Evolutionary conservation across 2,329 filamentous ascomycete genomes (phyloP), one percentile per base, ranked within the genome.

Genomic region (Microascus cirrosus): DNA sequence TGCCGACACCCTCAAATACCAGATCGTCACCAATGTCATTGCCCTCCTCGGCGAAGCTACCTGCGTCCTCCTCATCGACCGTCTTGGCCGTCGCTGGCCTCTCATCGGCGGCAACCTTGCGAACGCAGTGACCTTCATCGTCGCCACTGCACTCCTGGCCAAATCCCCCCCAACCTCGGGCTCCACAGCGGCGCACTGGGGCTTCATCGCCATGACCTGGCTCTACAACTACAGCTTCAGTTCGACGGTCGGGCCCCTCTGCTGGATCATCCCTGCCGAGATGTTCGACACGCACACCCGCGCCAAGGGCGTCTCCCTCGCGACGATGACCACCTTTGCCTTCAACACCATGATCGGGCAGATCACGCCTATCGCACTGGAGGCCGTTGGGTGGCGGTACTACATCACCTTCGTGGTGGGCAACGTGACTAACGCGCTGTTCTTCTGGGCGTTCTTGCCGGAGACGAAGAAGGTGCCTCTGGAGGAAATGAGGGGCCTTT

Each of bases 161-260:
- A 63, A 69, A 25, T 91, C 85, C 68, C 86, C 87, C 1, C 86
- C 1, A 0, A 61, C 61, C 2, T 54, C 58, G 0, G 59, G 53
- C 18, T 10, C 4, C 32, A 59, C 22, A 62, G 65, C 58, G 28
- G 85, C 85, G 1, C 77, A 78, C 8, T 89, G 86, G 85, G 86
- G 82, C 1, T 93, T 92, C 70, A 92, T 92, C 60, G 65, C 60
- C 51, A 77, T 82, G 64, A 92, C 87, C 1, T 92, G 88, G 88
- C 68, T 89, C 1, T 92, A 89, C 77, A 91, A 92, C 71, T 87
- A 90, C 73, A 85, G 78, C 50, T 91, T 90, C 76, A 85, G 79
- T 2, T 78, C 79, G 35, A 86, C 85, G 2, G 88, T 85, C 60
- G 87, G 87, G 22, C 86, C 87, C 0, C 71, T 90, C 1, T 71